phyloP scores from a whole-genome alignment of 2,329 filamentous ascomycete genomes.

The Xylaria sp. region DNA sequence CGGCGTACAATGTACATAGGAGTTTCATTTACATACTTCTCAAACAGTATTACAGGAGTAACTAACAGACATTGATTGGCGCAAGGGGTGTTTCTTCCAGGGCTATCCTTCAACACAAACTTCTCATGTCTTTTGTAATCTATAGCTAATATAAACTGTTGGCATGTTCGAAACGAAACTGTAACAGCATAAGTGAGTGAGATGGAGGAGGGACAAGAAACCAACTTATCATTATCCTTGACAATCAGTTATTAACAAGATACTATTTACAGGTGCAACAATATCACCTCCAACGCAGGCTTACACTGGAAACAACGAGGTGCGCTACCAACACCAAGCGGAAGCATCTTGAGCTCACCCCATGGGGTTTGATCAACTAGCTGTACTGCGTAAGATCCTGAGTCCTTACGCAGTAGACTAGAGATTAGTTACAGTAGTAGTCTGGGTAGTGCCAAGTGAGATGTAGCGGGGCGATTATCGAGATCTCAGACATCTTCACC shows the following conservation, averaged over 20 bases:
- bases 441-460: constrained; percentile 1
- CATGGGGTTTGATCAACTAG: constrained; percentile 16
- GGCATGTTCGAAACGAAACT: background rate
- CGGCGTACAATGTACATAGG: background rate
- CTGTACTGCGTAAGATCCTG: background rate
- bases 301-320: constrained; percentile 1
- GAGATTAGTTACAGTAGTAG: constrained; percentile 2
- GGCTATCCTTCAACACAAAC: background rate
- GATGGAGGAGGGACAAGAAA: background rate
- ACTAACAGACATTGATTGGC: background rate
- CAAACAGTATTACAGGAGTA: background rate
- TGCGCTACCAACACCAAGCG: background rate
- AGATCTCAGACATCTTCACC: constrained; percentile 36
- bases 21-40: constrained; percentile 13
- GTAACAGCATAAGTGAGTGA: background rate
- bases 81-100: background rate
- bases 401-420: background rate
- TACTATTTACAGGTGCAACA: background rate
- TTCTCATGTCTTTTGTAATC: background rate
- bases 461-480: constrained; percentile 33
- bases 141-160: background rate
- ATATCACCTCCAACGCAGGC: constrained; percentile 15
- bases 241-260: background rate
- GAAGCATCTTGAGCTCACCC: constrained; percentile 10
- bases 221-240: background rate